Evolutionary conservation across 2,329 filamentous ascomycete species (phyloP).

Genomic region (Chaetothyriales sp.): DNA sequence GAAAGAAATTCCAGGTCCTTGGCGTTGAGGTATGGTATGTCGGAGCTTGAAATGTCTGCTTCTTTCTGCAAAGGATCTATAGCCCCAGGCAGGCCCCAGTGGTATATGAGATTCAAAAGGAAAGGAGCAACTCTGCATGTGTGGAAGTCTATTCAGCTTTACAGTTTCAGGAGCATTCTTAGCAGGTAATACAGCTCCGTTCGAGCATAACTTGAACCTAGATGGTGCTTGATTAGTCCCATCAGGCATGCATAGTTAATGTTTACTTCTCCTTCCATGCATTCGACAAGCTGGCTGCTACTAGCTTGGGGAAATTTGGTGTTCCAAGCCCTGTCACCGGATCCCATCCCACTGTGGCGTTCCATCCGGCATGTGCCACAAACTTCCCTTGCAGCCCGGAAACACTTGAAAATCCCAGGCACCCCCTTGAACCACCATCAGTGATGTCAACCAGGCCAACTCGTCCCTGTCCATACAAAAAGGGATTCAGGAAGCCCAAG

Average conservation of each 20-base stretch:
- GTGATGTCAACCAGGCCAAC: conserved; percentile 36
- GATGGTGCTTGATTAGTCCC: no score
- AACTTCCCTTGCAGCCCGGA: conserved; percentile 24
- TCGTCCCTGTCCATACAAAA: conserved; percentile 37
- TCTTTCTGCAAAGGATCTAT: background rate
- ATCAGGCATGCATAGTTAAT: no score
- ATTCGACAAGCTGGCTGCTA: background rate
- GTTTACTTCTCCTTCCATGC: no score
- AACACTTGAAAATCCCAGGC: conserved; percentile 26
- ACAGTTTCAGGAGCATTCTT: no score
- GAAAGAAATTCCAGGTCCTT: conserved; percentile 76
- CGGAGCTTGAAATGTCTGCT: conserved; percentile 32
- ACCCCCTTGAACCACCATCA: conserved; percentile 32
- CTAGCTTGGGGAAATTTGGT: conserved; percentile 6
- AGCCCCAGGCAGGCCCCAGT: no score
- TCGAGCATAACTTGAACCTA: no score
- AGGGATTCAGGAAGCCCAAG: conserved; percentile 48
- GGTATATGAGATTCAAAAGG: no score
- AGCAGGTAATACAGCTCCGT: no score
- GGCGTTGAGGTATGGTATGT: conserved; percentile 91
- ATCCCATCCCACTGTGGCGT: conserved; percentile 37
- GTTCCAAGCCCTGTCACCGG: conserved; percentile 30
- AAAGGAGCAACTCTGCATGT: no score
- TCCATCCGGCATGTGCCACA: conserved; percentile 35
- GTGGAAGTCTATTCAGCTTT: no score